Evolutionary conservation across 75 land plant genomes (phyloP), one percentile per base, ranked within the genome.

Genomic region (Pinus taeda): DNA sequence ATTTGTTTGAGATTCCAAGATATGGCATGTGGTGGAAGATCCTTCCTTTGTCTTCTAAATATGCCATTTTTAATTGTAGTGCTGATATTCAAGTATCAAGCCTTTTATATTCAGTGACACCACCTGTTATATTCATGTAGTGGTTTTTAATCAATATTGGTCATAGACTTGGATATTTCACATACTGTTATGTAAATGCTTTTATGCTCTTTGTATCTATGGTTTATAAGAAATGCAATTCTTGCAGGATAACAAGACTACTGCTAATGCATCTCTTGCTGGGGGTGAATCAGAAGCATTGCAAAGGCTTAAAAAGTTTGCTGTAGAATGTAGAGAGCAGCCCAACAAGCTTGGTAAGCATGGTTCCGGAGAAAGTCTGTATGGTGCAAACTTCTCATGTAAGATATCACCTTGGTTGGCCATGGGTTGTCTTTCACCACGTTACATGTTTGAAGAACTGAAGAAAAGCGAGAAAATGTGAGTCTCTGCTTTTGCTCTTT

Each of bases 401-500:
- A 96, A 96, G 80, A 96, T 96, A 36, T 92, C 97, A 45, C 97
- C 99, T 57, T 96, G 99, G 99, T 82, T 96, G 57, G 87, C 99
- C 14, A 87, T 88, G 89, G 99, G 99, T 30, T 94, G 99, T 78
- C 87, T 96, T 55, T 96, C 99, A 36, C 98, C 99, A 24, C 97
- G 99, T 12, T 89, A 81, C 59, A 85, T 96, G 93, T 94, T 94
- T 79, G 99, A 94, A 74, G 99, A 96, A 61, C 74, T 96, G 57
- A 87, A 92, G 81, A 94, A 94, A 77, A 79, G 81, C 72, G 88
- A 77, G 33, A 63, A 79, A 6, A 90, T 95, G 95, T 92, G 59
- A 70, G 59, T 30, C 29, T 3, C 69, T 73, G 42, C 42, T 64
- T 12, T 60, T 39, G 22, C 75, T 33, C 49, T 45, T 39, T 33